Evolutionary conservation across 2,329 filamentous ascomycete species (phyloP).

Genomic region (Xylariales sp.): DNA sequence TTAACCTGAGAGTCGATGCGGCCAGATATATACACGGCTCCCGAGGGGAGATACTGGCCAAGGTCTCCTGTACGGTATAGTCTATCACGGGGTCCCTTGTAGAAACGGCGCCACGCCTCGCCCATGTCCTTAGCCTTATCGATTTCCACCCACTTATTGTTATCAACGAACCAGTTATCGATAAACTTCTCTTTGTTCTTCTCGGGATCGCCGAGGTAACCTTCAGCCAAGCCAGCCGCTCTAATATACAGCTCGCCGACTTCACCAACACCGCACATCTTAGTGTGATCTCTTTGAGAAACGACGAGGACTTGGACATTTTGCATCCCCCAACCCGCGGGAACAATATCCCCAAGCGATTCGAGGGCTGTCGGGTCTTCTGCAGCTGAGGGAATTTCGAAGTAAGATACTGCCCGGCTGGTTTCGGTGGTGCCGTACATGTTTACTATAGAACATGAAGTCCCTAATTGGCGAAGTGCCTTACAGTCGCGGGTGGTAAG

Average conservation of each 20-base stretch:
- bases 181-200: conserved; percentile 75
- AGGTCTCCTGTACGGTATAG: conserved; percentile 87
- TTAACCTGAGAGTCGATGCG: conserved; percentile 88
- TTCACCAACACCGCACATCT: conserved; percentile 63
- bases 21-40: conserved; percentile 46
- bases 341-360: conserved; percentile 63
- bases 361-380: conserved; percentile 58
- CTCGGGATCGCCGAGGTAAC: conserved; percentile 58
- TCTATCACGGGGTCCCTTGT: conserved; percentile 76
- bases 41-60: conserved; percentile 43
- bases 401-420: conserved; percentile 68
- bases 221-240: conserved; percentile 68
- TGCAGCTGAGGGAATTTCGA: conserved; percentile 60
- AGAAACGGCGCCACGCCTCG: conserved; percentile 75
- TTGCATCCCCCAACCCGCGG: conserved; percentile 69
- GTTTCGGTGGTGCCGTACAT: conserved; percentile 92
- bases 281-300: conserved; percentile 52
- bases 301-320: conserved; percentile 72
- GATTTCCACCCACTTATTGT: conserved; percentile 60
- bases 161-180: conserved; percentile 80
- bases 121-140: conserved; percentile 51
- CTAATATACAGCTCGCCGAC: conserved; percentile 70
- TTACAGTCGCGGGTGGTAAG: conserved; percentile 80
- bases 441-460: conserved; percentile 72
- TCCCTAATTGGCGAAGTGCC: conserved; percentile 68